phyloP scores from a whole-genome alignment of 805 yeast genomes.

The Nakazawaea ernobii region DNA sequence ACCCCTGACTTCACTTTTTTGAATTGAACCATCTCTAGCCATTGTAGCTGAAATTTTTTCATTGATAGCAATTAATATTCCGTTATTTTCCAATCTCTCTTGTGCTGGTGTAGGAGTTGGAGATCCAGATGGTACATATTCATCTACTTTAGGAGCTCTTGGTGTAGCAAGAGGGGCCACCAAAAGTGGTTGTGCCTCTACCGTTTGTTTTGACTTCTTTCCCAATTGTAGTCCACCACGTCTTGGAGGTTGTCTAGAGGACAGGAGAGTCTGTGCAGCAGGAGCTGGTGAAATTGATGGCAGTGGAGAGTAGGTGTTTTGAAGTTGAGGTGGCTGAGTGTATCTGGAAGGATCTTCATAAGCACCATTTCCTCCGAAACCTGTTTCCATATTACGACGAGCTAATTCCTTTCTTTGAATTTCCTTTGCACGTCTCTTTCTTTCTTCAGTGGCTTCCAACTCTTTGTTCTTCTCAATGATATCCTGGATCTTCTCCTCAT shows the following conservation, averaged over 20 bases:
- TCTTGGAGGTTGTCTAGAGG: conserved; percentile 29
- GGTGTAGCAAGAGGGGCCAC: conserved; percentile 21
- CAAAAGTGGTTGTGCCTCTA: conserved; percentile 23
- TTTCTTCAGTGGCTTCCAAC: conserved; percentile 92
- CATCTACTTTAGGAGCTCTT: conserved; percentile 18
- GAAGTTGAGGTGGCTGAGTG: conserved; percentile 5
- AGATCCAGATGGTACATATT: conserved; percentile 17
- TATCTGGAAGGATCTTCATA: conserved; percentile 10
- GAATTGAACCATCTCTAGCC: conserved; percentile 74
- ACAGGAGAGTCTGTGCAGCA: conserved; percentile 17
- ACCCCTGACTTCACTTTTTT: conserved; percentile 78
- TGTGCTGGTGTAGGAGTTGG: conserved; percentile 20
- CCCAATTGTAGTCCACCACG: conserved; percentile 81
- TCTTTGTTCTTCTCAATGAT: conserved; percentile 96
- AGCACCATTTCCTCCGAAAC: conserved; percentile 18
- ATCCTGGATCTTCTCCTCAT: conserved; percentile 97
- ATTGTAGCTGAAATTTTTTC: conserved; percentile 77
- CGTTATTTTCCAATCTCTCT: conserved; percentile 50
- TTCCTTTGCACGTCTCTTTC: conserved; percentile 91
- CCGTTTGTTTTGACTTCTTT: conserved; percentile 30
- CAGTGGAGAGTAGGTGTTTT: conserved; percentile 19
- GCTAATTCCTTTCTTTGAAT: conserved; percentile 76
- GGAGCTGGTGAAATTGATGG: conserved; percentile 16
- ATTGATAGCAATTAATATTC: conserved; percentile 69
- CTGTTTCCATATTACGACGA: conserved; percentile 47